Conservation (phyloP, 164 flowering plant genomes). For the Umbellularia californica region DNA sequence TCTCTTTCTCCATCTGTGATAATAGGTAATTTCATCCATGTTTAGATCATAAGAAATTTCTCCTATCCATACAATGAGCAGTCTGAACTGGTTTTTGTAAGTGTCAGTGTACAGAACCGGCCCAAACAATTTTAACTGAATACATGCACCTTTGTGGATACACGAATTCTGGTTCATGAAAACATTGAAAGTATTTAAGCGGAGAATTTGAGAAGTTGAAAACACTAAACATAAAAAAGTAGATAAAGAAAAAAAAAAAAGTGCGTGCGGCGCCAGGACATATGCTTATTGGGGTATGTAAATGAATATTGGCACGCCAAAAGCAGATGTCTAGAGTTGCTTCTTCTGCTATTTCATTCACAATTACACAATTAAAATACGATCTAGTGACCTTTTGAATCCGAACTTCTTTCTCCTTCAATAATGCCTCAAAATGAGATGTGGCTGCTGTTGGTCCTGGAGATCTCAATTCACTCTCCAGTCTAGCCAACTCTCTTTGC, state of each 20-base stretch:
- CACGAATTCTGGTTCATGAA: too few relatives aligned
- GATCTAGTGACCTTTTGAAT: conserved; percentile 70
- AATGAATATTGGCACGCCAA: not conserved
- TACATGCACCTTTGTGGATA: too few relatives aligned
- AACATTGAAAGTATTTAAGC: too few relatives aligned
- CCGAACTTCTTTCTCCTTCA: conserved; percentile 78
- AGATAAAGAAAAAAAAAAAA: too few relatives aligned
- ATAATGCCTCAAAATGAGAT: conserved; percentile 29
- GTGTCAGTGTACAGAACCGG: too few relatives aligned
- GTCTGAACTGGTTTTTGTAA: not conserved
- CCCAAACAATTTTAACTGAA: too few relatives aligned
- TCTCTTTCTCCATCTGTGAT: conserved; percentile 78
- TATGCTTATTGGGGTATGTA: not conserved
- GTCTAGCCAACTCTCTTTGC: conserved; percentile 70
- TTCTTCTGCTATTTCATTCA: not conserved
- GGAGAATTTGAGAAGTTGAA: too few relatives aligned
- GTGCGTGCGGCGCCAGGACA: not conserved
- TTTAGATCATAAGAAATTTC: not conserved
- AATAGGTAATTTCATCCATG: not conserved
- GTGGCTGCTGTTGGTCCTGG: conserved; percentile 27
- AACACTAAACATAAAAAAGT: too few relatives aligned
- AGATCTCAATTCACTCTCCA: conserved; percentile 59
- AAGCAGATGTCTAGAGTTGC: not conserved
- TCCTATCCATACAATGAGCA: not conserved
- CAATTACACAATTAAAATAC: not conserved